Base-by-base conservation (phyloP, 164 flowering plant genomes). In the Paratinospora sagittata region DNA sequence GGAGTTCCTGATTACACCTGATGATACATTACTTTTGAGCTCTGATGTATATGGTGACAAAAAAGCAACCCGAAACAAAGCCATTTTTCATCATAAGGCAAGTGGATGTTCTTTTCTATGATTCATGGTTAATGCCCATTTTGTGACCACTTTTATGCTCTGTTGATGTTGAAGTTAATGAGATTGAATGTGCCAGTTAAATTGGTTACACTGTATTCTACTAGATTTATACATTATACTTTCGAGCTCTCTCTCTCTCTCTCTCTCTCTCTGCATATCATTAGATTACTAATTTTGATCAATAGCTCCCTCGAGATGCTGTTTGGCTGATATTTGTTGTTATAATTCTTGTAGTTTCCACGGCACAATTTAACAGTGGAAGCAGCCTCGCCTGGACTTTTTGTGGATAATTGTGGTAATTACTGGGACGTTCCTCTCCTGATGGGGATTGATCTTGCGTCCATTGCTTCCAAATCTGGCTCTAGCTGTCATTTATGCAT, bases 341-440 rank as follows among this genome's bases (percentile, higher is more conserved):
- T 55, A 70, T 62, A 30, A 27, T 41, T 14, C 52, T 80, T 85
- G 83, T 88, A 90, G 98, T 87, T 94, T 84, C 89, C 87, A 6
- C 68, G 73, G 37, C 96, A 91, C 75, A 77, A 89, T 77, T 75
- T 94, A 47, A 86, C 82, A 0, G 67, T 86, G 76, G 98, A 89
- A 78, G 90, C 90, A 72, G 82, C 74, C 65, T 87, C 77, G 68
- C 96, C 97, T 36, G 91, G 84, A 47, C 93, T 91, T 73, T 91
- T 89, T 77, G 83, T 90, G 16, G 95, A 90, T 77, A 75, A 81
- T 65, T 0, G 37, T 60, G 92, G 96, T 43, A 84, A 79, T 37
- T 93, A 88, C 72, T 91, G 96, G 98, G 96, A 89, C 78, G 92
- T 89, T 21, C 98, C 98, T 33, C 80, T 86, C 9, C 74, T 88